These are phyloP conservation scores for Yarrowia deformans DNA, from an alignment of 805 yeast species.

Conservation along the genomic window DNA sequence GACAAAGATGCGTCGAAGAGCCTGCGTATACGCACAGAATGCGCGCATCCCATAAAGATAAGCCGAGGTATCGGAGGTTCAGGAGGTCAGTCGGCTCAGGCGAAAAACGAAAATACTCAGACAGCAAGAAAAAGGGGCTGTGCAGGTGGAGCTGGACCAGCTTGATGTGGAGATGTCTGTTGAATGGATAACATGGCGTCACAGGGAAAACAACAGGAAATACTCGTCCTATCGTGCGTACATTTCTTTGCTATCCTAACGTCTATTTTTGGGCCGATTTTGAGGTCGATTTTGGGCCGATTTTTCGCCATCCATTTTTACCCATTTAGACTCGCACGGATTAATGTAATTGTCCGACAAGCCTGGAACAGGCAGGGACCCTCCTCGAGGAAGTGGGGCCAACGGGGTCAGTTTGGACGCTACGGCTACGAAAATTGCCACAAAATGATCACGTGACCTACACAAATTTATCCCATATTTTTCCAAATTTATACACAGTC, in stretches of 20 bases:
- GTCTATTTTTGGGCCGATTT: too few species aligned
- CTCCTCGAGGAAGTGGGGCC: too few species aligned
- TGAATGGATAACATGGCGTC: too few species aligned
- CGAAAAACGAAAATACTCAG: not conserved
- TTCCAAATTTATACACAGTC: not conserved
- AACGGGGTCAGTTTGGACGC: too few species aligned
- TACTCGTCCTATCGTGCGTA: too few species aligned
- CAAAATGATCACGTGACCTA: too few species aligned
- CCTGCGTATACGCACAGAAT: conserved; percentile 29
- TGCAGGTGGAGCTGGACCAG: not conserved
- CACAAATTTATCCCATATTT: too few species aligned
- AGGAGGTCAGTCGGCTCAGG: conserved; percentile 51
- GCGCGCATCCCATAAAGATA: conserved; percentile 18
- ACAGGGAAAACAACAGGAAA: too few species aligned
- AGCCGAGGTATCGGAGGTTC: conserved; percentile 27
- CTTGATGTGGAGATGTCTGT: too few species aligned
- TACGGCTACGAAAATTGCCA: too few species aligned
- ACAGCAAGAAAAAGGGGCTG: not conserved
- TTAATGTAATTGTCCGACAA: conserved; percentile 18
- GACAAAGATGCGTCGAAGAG: not conserved
- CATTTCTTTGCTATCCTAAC: too few species aligned
- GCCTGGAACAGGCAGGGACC: not conserved
- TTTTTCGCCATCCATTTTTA: not conserved
- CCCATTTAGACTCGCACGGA: conserved; percentile 1
- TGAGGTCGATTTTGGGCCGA: too few species aligned